Evolutionary conservation across 1,284 basidiomycete species (phyloP).

Genomic region (Trichosporon inkin): DNA sequence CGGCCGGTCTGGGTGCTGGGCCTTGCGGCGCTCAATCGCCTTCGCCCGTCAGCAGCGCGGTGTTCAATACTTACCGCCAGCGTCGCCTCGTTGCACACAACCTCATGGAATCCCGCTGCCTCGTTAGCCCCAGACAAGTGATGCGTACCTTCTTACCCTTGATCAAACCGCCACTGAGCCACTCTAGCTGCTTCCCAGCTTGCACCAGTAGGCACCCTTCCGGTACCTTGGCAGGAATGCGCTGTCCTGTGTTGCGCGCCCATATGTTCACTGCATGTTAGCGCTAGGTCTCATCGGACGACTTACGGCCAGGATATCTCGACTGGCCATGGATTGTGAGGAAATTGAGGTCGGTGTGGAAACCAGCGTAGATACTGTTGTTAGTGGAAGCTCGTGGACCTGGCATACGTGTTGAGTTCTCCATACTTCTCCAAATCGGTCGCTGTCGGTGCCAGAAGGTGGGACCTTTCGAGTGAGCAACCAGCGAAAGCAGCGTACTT

Average conservation of each 20-base stretch:
- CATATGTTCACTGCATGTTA: constrained; percentile 62
- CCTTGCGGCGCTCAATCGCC: constrained; percentile 63
- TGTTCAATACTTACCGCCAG: constrained; percentile 56
- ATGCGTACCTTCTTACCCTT: constrained; percentile 54
- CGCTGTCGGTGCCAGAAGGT: constrained; percentile 83
- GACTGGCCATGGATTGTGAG: constrained; percentile 84
- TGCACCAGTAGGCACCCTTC: constrained; percentile 62
- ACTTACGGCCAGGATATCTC: constrained; percentile 46
- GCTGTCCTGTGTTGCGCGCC: constrained; percentile 84
- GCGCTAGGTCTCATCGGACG: constrained; percentile 6
- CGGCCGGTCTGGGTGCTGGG: constrained; percentile 65
- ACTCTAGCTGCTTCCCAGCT: constrained; percentile 87
- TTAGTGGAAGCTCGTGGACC: background rate
- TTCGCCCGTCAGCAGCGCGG: constrained; percentile 48
- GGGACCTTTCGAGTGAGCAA: constrained; percentile 57
- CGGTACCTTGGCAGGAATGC: constrained; percentile 76
- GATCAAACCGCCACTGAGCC: constrained; percentile 77
- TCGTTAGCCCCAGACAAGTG: constrained; percentile 12
- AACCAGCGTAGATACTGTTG: constrained; percentile 78
- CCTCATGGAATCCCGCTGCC: constrained; percentile 78
- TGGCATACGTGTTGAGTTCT: constrained; percentile 54
- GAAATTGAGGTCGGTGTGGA: constrained; percentile 61
- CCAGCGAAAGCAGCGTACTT: constrained; percentile 28
- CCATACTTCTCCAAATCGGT: constrained; percentile 78
- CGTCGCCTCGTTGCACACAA: constrained; percentile 77